Conservation (phyloP, 2,329 filamentous ascomycete genomes). For the Diplodia sapinea region DNA sequence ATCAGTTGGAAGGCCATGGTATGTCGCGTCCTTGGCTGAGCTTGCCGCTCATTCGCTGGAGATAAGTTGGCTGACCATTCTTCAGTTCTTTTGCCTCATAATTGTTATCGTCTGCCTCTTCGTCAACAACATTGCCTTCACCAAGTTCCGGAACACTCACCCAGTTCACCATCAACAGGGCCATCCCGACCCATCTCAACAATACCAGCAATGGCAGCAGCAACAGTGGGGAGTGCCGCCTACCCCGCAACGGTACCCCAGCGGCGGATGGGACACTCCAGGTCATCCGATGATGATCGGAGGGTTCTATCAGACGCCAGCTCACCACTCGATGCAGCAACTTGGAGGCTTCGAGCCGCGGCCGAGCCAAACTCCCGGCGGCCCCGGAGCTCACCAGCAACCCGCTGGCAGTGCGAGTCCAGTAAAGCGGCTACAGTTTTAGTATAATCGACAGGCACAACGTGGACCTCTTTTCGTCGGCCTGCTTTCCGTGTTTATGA, state of each 20-base stretch:
- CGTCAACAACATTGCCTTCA: slow-evolving; percentile 66
- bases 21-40: slow-evolving; percentile 39
- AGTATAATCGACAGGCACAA: neutral
- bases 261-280: slow-evolving; percentile 14
- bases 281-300: slow-evolving; percentile 25
- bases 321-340: slow-evolving; percentile 22
- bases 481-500: slow-evolving; percentile 1
- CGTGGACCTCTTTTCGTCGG: neutral
- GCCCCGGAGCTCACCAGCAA: slow-evolving; percentile 6
- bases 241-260: slow-evolving; percentile 16
- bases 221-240: slow-evolving; percentile 21
- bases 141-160: slow-evolving; percentile 56
- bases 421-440: slow-evolving; percentile 21
- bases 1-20: slow-evolving; percentile 85
- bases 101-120: slow-evolving; percentile 60
- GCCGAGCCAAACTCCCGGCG: slow-evolving; percentile 9
- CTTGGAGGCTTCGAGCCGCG: slow-evolving; percentile 13
- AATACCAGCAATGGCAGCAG: slow-evolving; percentile 32
- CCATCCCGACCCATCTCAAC: slow-evolving; percentile 32
- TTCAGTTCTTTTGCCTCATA: slow-evolving; percentile 57
- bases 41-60: neutral
- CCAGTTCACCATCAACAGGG: slow-evolving; percentile 24
- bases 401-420: slow-evolving; percentile 3
- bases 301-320: slow-evolving; percentile 23
- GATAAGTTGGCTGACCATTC: slow-evolving; percentile 32